phyloP scores from a whole-genome alignment of 345 rosid genomes.

The Salix koriyanagi region DNA sequence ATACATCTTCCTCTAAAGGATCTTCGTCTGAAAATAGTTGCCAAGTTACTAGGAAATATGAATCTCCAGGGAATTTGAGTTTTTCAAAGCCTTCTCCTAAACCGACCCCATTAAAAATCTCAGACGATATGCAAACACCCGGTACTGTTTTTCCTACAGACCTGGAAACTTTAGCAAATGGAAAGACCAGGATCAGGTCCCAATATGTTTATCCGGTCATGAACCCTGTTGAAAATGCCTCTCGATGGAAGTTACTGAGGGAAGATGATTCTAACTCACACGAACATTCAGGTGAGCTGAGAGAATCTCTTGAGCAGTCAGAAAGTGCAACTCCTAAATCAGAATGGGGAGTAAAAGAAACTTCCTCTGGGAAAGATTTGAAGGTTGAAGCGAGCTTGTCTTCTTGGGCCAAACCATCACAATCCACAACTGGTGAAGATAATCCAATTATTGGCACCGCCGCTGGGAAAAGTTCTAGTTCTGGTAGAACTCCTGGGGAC shows the following conservation, averaged over 20 bases:
- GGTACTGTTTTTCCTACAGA: slow-evolving; percentile 77
- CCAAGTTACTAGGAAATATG: slow-evolving; percentile 31
- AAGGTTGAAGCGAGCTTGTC: slow-evolving; percentile 52
- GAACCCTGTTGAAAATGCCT: slow-evolving; percentile 45
- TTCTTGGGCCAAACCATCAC: slow-evolving; percentile 49
- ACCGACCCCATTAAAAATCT: slow-evolving; percentile 68
- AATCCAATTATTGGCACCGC: slow-evolving; percentile 15
- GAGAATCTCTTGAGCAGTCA: slow-evolving; percentile 30
- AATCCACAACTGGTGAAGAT: slow-evolving; percentile 17
- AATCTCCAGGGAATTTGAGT: slow-evolving; percentile 21
- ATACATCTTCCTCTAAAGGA: slow-evolving; percentile 34
- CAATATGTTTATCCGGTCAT: slow-evolving; percentile 62
- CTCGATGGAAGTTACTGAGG: slow-evolving; percentile 36
- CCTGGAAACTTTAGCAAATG: slow-evolving; percentile 37
- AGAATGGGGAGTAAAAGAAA: slow-evolving; percentile 24
- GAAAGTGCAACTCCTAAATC: slow-evolving; percentile 33
- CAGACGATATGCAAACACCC: slow-evolving; percentile 97
- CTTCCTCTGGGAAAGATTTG: slow-evolving; percentile 22
- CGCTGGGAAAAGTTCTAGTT: slow-evolving; percentile 20
- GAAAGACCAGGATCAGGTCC: slow-evolving; percentile 63
- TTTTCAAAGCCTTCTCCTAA: slow-evolving; percentile 45
- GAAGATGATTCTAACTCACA: slow-evolving; percentile 27
- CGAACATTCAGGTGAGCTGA: slow-evolving; percentile 24
- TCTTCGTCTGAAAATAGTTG: slow-evolving; percentile 37
- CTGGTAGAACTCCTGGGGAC: slow-evolving; percentile 52